Evolutionary conservation across 345 rosid genomes (phyloP).

Genomic region (Brassica rapa): DNA sequence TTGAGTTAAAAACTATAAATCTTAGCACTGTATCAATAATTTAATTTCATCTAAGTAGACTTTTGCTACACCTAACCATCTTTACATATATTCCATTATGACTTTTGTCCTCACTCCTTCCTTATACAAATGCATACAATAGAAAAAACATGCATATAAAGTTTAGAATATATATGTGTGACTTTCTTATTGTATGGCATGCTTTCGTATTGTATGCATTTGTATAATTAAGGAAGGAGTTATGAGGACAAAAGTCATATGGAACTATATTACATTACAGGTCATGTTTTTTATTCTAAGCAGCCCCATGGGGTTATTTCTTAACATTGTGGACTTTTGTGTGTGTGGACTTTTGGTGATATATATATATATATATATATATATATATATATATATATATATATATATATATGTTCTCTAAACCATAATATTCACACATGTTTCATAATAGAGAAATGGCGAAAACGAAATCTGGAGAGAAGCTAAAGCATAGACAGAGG

Average conservation of each 20-base stretch:
- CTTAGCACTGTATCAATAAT: not conserved
- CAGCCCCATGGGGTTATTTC: conserved; percentile 35
- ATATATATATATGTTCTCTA: conserved; percentile 12
- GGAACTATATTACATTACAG: not conserved
- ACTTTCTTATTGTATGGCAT: not conserved
- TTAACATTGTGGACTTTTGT: conserved; percentile 6
- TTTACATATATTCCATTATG: conserved; percentile 13
- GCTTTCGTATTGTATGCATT: not conserved
- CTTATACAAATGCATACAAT: conserved; percentile 18
- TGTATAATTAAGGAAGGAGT: conserved; percentile 14
- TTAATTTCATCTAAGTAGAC: conserved; percentile 1
- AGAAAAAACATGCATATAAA: not conserved
- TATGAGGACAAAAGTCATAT: conserved; percentile 11
- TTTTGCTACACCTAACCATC: conserved; percentile 16
- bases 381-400: conserved; percentile 10
- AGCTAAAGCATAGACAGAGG: conserved; percentile 61
- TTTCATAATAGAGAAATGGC: conserved; percentile 12
- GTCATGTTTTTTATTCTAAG: conserved; percentile 24
- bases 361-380: not conserved
- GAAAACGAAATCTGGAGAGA: conserved; percentile 50
- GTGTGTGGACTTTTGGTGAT: conserved; percentile 18
- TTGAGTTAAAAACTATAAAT: not conserved
- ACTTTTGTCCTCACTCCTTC: conserved; percentile 20
- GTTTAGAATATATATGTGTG: not conserved
- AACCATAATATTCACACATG: conserved; percentile 14